Base-by-base conservation (phyloP, 805 yeast genomes). In the Teunomyces panamensis region DNA sequence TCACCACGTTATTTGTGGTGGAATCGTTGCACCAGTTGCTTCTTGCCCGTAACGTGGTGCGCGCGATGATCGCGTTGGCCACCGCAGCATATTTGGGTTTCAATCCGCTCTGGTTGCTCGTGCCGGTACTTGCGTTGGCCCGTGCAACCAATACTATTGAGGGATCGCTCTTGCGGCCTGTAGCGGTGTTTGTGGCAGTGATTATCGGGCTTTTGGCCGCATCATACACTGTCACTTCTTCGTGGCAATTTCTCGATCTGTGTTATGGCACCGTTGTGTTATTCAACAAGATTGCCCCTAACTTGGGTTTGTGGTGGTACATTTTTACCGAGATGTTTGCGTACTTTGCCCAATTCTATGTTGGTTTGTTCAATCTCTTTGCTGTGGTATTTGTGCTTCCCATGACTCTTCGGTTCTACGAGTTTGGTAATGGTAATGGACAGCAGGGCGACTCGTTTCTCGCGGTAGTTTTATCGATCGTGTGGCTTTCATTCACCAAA, bases 231-330 rank as follows among this genome's bases (percentile, higher is more conserved):
- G 20, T 58, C 1, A 61, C 69, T 1, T 56, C 64, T 3, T 65
- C 71, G 7, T 53, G 57, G 47, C 54, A 56, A 28, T 69, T 67
- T 45, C 13, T 66, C 13, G 56, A 55, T 13, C 64, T 52, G 46
- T 64, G 69, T 50, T 89, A 85, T 59, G 83, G 85, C 11, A 73
- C 81, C 3, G 66, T 79, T 5, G 59, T 89, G 5, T 69, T 72
- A 20, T 84, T 88, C 57, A 75, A 75, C 33, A 91, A 89, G 53
- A 80, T 90, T 51, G 75, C 84, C 4, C 99, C 99, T 26, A 94
- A 94, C 66, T 65, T 94, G 54, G 99, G 99, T 0, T 72, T 94
- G 16, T 94, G 99, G 99, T 94, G 99, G 99, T 94, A 94, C 70
- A 83, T 91, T 58, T 94, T 94, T 73, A 87, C 92, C 36, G 99